Base-by-base conservation (phyloP, 2,329 filamentous ascomycete genomes). In the Cladorrhinum sp. region DNA sequence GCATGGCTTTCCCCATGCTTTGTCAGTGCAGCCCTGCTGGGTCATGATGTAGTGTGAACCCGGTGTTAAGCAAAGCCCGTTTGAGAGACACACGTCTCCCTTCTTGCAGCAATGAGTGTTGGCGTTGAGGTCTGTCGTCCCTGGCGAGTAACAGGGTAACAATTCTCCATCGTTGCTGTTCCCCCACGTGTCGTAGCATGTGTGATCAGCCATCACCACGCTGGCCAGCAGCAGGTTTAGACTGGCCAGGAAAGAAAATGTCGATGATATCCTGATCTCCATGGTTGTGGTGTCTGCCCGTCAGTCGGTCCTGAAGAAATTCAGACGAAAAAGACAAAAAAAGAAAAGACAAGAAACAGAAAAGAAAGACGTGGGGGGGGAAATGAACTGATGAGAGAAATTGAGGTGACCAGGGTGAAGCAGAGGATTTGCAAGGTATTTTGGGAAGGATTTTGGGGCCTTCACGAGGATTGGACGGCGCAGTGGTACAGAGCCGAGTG, bases 31-130 rank as follows among this genome's bases (percentile, higher is more conserved):
- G 23, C 69, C 70, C 58, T 72, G 71, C 23, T 69, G 68, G 14
- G 66, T 70, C 60, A 70, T 67, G 59, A 69, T 65, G 54, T 69
- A 70, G 54, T 67, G 67, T 14, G 62, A 64, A 2, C 39, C 64
- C 10, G 69, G 64, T 48, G 70, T 67, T 16, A 72, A 61, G 33
- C 70, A 72, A 30, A 72, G 66, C n/a, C 69, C 70, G 56, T 72
- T 72, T 36, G 66, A 66, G 23, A 72, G 64, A 51, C 70, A 71
- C 33, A 63, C 62, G 61, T 72, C 70, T 48, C 21, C 51, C 49
- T 48, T 63, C 33, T 62, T 63, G 59, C 70, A 72, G 61, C 70
- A 72, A 39, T 66, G 65, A 6, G 64, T 68, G 55, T 65, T 58
- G 9, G 64, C 53, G 36, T 39, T 16, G 2, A 52, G 21, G 54